These are phyloP conservation scores for Clathrospora elynae DNA, from an alignment of 2,329 filamentous ascomycete genomes.

Conservation along the genomic window DNA sequence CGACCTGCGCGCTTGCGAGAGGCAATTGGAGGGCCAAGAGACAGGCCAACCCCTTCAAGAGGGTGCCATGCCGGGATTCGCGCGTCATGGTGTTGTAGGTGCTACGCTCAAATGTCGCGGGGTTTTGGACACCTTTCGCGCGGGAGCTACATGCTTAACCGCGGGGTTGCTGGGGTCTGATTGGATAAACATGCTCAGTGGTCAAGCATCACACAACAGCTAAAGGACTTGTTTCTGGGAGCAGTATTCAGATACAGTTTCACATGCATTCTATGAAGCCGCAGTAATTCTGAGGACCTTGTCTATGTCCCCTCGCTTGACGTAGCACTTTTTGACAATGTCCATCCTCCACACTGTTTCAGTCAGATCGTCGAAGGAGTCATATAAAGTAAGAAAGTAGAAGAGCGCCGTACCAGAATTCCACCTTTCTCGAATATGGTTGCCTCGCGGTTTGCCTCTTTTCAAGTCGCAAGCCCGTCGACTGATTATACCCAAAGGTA, in stretches of 20 bases:
- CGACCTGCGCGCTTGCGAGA: slow-evolving; percentile 38
- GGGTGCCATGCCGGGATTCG: slow-evolving; percentile 27
- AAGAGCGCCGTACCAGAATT: slow-evolving; percentile 14
- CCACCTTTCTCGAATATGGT: not conserved
- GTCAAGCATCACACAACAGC: not conserved
- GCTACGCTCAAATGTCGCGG: slow-evolving; percentile 24
- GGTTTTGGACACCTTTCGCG: slow-evolving; percentile 35
- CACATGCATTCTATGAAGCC: slow-evolving; percentile 2
- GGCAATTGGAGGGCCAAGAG: slow-evolving; percentile 33
- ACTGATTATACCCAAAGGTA: too few relatives aligned
- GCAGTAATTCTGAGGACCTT: not conserved
- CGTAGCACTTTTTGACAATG: not conserved
- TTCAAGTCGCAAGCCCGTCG: not conserved
- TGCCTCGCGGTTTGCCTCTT: not conserved
- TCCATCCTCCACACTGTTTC: slow-evolving; percentile 3
- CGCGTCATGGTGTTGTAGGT: slow-evolving; percentile 31
- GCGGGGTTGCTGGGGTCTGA: slow-evolving; percentile 20
- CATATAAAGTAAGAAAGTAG: not conserved
- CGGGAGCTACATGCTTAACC: slow-evolving; percentile 12
- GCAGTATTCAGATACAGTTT: too few relatives aligned
- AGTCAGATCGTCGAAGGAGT: slow-evolving; percentile 9
- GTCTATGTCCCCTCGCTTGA: not conserved
- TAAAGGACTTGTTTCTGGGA: not conserved
- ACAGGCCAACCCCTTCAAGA: slow-evolving; percentile 29
- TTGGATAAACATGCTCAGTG: slow-evolving; percentile 17